phyloP scores from a whole-genome alignment of 2,329 filamentous ascomycete species.

The Didymella lethalis region DNA sequence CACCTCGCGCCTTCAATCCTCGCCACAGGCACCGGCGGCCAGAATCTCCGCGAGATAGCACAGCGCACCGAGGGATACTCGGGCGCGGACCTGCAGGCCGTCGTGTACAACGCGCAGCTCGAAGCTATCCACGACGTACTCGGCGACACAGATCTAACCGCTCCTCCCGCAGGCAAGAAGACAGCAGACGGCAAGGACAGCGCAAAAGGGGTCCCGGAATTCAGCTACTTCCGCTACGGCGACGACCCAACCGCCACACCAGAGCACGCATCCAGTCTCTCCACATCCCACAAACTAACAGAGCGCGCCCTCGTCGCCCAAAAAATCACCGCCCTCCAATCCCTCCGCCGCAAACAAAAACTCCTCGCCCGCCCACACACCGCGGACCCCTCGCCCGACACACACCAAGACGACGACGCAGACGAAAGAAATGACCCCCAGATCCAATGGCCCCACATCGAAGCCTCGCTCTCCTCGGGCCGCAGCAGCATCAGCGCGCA shows the following conservation, averaged over 20 bases:
- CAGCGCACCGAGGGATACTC: conserved; percentile 86
- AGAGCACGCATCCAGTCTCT: conserved; percentile 37
- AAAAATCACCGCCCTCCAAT: conserved; percentile 83
- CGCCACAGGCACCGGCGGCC: conserved; percentile 44
- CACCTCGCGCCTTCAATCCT: conserved; percentile 73
- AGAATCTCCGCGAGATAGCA: conserved; percentile 74
- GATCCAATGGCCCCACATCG: conserved; percentile 84
- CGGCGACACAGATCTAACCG: conserved; percentile 60
- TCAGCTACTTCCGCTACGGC: conserved; percentile 80
- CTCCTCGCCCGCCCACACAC: conserved; percentile 48
- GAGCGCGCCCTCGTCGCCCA: conserved; percentile 80
- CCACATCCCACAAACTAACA: conserved; percentile 67
- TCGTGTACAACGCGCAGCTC: conserved; percentile 95
- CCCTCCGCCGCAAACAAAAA: conserved; percentile 70
- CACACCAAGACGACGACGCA: conserved; percentile 38
- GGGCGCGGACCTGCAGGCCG: conserved; percentile 90
- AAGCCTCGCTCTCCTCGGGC: conserved; percentile 77
- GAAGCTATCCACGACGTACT: conserved; percentile 96
- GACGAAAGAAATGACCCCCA: conserved; percentile 72
- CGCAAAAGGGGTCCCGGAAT: conserved; percentile 40
- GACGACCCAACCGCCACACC: conserved; percentile 39
- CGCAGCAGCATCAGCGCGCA: conserved; percentile 81
- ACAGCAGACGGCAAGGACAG: conserved; percentile 14
- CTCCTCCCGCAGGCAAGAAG: conserved; percentile 36
- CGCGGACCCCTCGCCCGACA: not conserved